Conservation (phyloP, 2,329 filamentous ascomycete genomes). For the Sarocladiaceae sp. region DNA sequence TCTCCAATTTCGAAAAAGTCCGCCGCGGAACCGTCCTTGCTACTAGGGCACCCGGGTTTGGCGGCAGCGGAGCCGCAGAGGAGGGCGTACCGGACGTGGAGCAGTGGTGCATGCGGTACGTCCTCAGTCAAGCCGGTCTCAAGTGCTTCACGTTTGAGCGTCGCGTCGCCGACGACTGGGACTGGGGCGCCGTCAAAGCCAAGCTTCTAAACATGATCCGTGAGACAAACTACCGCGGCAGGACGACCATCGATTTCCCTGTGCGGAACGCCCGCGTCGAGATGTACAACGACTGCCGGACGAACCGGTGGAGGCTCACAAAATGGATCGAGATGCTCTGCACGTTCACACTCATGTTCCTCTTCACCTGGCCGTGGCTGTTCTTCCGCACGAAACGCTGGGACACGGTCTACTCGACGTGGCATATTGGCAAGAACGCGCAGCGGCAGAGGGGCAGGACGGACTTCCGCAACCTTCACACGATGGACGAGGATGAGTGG, state of each 20-base stretch:
- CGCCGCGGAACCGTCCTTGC: conserved; percentile 58
- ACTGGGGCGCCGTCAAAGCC: conserved; percentile 44
- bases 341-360: conserved; percentile 59
- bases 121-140: conserved; percentile 48
- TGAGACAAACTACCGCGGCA: conserved; percentile 61
- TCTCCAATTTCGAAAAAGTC: conserved; percentile 52
- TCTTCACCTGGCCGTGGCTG: conserved; percentile 65
- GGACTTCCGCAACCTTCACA: conserved; percentile 13
- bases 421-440: conserved; percentile 33
- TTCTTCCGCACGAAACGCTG: conserved; percentile 62
- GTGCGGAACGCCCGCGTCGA: conserved; percentile 49
- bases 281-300: conserved; percentile 55
- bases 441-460: conserved; percentile 16
- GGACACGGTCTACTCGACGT: conserved; percentile 56
- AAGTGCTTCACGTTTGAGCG: conserved; percentile 50
- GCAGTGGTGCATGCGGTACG: conserved; percentile 66
- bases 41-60: conserved; percentile 41
- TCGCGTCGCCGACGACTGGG: conserved; percentile 49
- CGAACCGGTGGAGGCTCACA: conserved; percentile 60
- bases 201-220: conserved; percentile 52
- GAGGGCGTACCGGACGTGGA: conserved; percentile 24
- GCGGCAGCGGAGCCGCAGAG: conserved; percentile 22
- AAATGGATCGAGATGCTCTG: conserved; percentile 59
- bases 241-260: conserved; percentile 53
- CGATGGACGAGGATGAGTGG: conserved; percentile 52